Evolutionary conservation across 257 asterid genomes (phyloP).

Genomic region (Jasminum sambac): DNA sequence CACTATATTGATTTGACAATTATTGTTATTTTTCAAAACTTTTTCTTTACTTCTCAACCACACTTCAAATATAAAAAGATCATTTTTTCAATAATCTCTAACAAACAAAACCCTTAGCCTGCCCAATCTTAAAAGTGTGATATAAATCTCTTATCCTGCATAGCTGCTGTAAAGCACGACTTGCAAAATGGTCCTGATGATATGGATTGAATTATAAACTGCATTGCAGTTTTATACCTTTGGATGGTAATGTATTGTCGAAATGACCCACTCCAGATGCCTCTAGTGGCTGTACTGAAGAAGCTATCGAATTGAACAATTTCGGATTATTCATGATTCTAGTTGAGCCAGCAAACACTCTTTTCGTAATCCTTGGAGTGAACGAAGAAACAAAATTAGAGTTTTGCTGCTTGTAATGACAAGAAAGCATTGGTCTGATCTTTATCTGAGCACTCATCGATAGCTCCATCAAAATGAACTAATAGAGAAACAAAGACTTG

Average conservation of each 20-base stretch:
- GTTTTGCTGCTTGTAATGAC: slow-evolving; percentile 29
- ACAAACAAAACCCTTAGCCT: background rate
- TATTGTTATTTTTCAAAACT: too few species aligned
- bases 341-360: slow-evolving; percentile 26
- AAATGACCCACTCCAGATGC: slow-evolving; percentile 39
- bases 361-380: slow-evolving; percentile 33
- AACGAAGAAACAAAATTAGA: slow-evolving; percentile 31
- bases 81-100: too few species aligned
- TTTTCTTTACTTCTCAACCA: too few species aligned
- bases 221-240: slow-evolving; percentile 38
- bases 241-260: slow-evolving; percentile 70
- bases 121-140: background rate
- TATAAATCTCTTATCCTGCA: background rate
- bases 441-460: slow-evolving; percentile 53
- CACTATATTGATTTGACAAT: too few species aligned
- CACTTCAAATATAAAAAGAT: too few species aligned
- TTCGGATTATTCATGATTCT: slow-evolving; percentile 41
- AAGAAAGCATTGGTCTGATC: slow-evolving; percentile 40
- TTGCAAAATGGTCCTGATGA: background rate
- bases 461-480: slow-evolving; percentile 61
- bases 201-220: background rate
- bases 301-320: slow-evolving; percentile 42
- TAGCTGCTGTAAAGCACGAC: background rate
- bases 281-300: slow-evolving; percentile 65
- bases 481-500: background rate